Conservation (phyloP, 176 grass and related monocot genomes). For the Pharus latifolius region DNA sequence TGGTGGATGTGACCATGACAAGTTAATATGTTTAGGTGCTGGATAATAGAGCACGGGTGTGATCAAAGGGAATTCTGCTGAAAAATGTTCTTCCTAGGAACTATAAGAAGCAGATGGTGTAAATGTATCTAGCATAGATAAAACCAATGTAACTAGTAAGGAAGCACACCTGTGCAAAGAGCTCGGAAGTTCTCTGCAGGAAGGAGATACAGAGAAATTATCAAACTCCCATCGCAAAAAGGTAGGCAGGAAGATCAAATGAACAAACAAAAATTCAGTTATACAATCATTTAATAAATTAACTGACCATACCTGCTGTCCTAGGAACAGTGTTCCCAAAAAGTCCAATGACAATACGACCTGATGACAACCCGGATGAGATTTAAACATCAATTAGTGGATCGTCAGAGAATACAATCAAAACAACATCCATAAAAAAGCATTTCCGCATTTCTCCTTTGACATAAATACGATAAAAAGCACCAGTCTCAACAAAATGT, state of each 20-base stretch:
- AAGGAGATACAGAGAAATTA: background rate
- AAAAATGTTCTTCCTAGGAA: background rate
- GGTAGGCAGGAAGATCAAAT: too few relatives aligned
- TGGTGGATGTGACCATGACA: too few relatives aligned
- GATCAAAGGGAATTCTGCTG: background rate
- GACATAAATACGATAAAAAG: background rate
- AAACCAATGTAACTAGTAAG: background rate
- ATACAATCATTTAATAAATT: background rate
- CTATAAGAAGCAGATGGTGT: background rate
- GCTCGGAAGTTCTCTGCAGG: conserved; percentile 87
- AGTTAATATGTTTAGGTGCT: too few relatives aligned
- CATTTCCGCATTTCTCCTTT: background rate
- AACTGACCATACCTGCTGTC: conserved; percentile 62
- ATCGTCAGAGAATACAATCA: background rate
- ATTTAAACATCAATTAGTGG: background rate
- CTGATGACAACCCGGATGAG: conserved; percentile 28
- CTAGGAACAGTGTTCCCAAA: conserved; percentile 94
- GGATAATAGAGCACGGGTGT: background rate
- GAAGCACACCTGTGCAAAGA: conserved; percentile 80
- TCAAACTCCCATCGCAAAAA: background rate
- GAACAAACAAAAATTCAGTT: background rate
- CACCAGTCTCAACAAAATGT: background rate
- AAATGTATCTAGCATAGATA: background rate
- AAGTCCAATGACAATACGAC: conserved; percentile 94
- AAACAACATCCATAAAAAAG: background rate